A percentile compares a stretch with the other conserved stretches of the same genome.
Evolutionary conservation across 352 stramenopile species (phyloP).

Genomic region (Phytophthora pistaciae): DNA sequence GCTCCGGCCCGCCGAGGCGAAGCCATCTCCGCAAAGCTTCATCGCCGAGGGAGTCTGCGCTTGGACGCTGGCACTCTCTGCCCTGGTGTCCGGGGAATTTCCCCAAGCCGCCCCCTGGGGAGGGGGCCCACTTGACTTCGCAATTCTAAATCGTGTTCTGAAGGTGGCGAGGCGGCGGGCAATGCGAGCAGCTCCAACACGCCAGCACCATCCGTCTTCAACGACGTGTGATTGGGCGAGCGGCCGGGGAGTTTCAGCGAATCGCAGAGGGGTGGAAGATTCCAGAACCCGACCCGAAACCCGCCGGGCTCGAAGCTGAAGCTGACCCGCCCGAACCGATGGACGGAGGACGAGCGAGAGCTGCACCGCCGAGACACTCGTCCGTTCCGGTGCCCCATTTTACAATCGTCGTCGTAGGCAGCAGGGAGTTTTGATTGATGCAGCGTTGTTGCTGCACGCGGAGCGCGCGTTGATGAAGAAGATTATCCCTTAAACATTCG

Average conservation of each 20-base stretch:
- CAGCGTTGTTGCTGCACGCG: conserved; percentile 7
- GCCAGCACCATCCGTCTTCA: conserved; percentile 29
- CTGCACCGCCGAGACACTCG: conserved; percentile 1
- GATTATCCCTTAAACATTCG: conserved; percentile 86
- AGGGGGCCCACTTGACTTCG: conserved; percentile 82
- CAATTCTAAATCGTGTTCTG: conserved; percentile 95
- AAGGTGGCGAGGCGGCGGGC: neutral
- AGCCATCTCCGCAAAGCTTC: conserved; percentile 72
- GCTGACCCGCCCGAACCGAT: conserved; percentile 9
- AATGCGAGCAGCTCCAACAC: neutral
- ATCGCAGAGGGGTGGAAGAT: conserved; percentile 25
- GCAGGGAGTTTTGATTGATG: neutral
- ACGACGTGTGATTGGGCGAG: conserved; percentile 8
- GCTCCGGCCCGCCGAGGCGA: conserved; percentile 28
- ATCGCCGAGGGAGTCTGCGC: conserved; percentile 77
- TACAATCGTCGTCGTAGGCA: neutral
- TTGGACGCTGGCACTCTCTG: conserved; percentile 88
- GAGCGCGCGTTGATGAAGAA: conserved; percentile 79
- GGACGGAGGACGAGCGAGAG: conserved; percentile 12
- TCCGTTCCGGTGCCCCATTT: conserved; percentile 5
- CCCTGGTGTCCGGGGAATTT: conserved; percentile 93
- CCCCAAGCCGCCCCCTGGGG: conserved; percentile 69
- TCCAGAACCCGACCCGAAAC: conserved; percentile 12
- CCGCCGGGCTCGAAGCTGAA: neutral
- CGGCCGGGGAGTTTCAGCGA: conserved; percentile 1